Percentiles rank a stretch among this genome's conserved stretches.
phyloP scores from a whole-genome alignment of 768 basidiomycete genomes.

The Dictyophora rubrovolvata region DNA sequence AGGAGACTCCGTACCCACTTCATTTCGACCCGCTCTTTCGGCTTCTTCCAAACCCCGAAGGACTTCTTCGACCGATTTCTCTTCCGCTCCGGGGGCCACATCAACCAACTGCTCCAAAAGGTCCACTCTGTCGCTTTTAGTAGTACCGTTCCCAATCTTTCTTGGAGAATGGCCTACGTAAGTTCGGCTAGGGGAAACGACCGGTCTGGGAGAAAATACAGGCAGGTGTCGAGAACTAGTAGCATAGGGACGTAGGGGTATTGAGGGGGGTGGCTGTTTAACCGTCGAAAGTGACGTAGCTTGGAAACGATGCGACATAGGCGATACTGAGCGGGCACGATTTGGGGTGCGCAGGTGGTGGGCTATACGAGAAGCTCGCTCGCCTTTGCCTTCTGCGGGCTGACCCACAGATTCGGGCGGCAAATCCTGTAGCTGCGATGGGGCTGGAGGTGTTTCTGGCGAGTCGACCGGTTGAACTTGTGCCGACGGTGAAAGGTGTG shows the following conservation, averaged over 20 bases:
- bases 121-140: slow-evolving; percentile 53
- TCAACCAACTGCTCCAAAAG: slow-evolving; percentile 60
- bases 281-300: slow-evolving; percentile 17
- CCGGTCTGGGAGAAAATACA: slow-evolving; percentile 56
- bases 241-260: slow-evolving; percentile 2
- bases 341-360: slow-evolving; percentile 49
- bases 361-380: slow-evolving; percentile 46
- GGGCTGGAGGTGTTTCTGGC: background rate
- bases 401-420: slow-evolving; percentile 20
- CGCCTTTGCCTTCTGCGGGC: slow-evolving; percentile 49
- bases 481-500: background rate
- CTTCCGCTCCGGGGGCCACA: slow-evolving; percentile 1
- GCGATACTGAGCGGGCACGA: slow-evolving; percentile 54
- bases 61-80: slow-evolving; percentile 31
- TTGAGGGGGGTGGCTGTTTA: slow-evolving; percentile 12
- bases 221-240: slow-evolving; percentile 16
- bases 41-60: slow-evolving; percentile 23
- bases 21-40: background rate
- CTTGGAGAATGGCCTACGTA: slow-evolving; percentile 20
- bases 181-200: slow-evolving; percentile 55
- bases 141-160: slow-evolving; percentile 8
- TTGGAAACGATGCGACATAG: slow-evolving; percentile 44
- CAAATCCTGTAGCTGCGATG: background rate
- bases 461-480: background rate
- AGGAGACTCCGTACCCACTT: background rate